phyloP scores from a whole-genome alignment of 2,329 filamentous ascomycete genomes.

The Fusarium pininemorale region DNA sequence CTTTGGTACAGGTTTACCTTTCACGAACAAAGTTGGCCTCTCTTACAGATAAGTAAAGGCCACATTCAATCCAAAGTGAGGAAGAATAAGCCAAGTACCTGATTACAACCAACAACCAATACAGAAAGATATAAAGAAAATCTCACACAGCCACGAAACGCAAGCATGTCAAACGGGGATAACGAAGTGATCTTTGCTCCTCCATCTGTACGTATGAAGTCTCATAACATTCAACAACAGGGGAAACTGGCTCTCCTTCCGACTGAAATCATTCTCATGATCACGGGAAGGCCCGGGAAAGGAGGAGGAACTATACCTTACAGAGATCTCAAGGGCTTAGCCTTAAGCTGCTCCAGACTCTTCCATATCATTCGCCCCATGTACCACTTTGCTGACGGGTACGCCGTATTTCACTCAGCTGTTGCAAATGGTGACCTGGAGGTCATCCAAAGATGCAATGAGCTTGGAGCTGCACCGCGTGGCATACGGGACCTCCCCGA shows the following conservation, averaged over 20 bases:
- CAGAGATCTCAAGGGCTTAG: neutral
- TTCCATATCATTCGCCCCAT: neutral
- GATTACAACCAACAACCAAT: neutral
- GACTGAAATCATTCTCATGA: neutral
- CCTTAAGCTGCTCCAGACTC: neutral
- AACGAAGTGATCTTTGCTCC: neutral
- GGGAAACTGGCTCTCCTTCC: neutral
- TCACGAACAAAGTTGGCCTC: neutral
- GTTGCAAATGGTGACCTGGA: neutral
- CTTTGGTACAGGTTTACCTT: no score
- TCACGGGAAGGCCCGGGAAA: neutral
- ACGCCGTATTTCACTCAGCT: neutral
- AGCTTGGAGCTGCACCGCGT: neutral
- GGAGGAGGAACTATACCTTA: neutral
- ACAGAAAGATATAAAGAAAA: neutral
- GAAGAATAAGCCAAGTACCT: no score
- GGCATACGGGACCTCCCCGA: neutral
- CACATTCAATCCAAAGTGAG: neutral
- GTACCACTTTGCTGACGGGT: neutral
- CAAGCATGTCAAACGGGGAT: neutral
- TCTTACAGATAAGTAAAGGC: neutral
- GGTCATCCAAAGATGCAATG: neutral
- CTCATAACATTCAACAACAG: neutral
- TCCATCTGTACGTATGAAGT: neutral
- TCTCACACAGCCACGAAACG: neutral